phyloP scores from a whole-genome alignment of 371 early-diverging fungal species.

The Mucor irregularis region DNA sequence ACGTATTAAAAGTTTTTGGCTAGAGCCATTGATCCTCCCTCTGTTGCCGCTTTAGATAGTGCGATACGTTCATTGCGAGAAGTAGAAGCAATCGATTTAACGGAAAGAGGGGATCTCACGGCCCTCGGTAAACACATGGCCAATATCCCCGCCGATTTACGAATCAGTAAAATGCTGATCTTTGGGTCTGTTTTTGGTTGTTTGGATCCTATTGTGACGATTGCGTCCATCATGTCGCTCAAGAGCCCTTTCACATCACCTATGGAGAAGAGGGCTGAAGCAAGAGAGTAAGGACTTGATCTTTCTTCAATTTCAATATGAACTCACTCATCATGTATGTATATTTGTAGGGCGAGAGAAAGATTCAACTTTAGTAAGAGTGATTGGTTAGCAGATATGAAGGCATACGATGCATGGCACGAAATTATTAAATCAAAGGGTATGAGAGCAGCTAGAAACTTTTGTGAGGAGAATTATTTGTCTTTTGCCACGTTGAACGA shows the following conservation, averaged over 20 bases:
- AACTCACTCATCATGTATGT: too few relatives aligned
- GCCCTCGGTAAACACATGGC: conserved; percentile 90
- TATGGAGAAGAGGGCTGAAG: conserved; percentile 67
- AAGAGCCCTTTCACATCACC: conserved; percentile 72
- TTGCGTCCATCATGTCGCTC: conserved; percentile 78
- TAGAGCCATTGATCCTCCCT: conserved; percentile 78
- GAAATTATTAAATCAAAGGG: conserved; percentile 29
- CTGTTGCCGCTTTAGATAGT: conserved; percentile 55
- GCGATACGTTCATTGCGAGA: conserved; percentile 61
- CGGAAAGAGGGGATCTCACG: conserved; percentile 64
- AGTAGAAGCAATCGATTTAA: conserved; percentile 60
- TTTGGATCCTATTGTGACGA: conserved; percentile 77
- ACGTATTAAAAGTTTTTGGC: conserved; percentile 54
- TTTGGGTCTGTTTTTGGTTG: conserved; percentile 81
- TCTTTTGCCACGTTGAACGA: conserved; percentile 57
- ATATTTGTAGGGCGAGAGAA: conserved; percentile 44
- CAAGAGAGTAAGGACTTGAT: conserved; percentile 35
- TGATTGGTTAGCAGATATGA: conserved; percentile 70
- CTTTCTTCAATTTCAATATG: neutral
- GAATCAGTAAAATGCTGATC: conserved; percentile 87
- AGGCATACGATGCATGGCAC: conserved; percentile 68
- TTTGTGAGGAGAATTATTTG: conserved; percentile 59
- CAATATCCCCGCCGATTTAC: conserved; percentile 86
- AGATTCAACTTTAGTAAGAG: conserved; percentile 62
- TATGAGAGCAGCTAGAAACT: conserved; percentile 35